Conservation (phyloP, 2,329 filamentous ascomycete species). For the Rhinocladiella similis region DNA sequence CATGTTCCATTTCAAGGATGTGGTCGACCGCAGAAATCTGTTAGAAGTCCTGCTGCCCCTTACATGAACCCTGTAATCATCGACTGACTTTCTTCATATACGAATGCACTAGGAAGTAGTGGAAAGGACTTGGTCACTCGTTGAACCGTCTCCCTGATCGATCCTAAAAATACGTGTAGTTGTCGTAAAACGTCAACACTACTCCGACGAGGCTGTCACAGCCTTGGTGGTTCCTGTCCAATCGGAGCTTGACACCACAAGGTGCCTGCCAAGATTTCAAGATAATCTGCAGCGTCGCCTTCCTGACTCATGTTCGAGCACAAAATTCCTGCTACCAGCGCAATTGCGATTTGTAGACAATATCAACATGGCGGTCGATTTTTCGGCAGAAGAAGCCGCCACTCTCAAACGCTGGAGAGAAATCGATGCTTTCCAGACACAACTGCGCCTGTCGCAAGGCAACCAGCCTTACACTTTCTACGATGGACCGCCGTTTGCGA, state of each 20-base stretch:
- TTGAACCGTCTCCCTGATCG: no score
- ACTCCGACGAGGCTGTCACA: background rate
- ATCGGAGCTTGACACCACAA: background rate
- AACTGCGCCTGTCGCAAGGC: constrained; percentile 82
- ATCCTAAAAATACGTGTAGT: no score
- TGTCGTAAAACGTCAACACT: no score
- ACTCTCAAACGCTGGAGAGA: constrained; percentile 85
- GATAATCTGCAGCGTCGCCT: background rate
- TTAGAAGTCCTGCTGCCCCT: no score
- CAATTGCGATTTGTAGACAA: background rate
- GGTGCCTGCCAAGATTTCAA: constrained; percentile 5
- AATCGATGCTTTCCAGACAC: constrained; percentile 85
- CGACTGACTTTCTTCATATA: no score
- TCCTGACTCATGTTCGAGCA: background rate
- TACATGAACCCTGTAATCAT: no score
- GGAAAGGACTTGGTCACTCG: no score
- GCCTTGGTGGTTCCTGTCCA: background rate
- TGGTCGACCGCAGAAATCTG: no score
- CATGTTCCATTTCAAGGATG: no score
- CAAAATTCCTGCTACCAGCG: background rate
- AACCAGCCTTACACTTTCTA: constrained; percentile 91
- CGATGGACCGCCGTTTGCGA: constrained; percentile 72
- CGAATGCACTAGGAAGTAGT: no score
- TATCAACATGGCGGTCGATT: constrained; percentile 78
- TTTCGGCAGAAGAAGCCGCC: constrained; percentile 85